A percentile compares a stretch with the other conserved stretches of the same genome.
These are phyloP conservation scores for Pseudogymnoascus sp. DNA, from an alignment of 2,329 filamentous ascomycete genomes.

Conservation along the genomic window DNA sequence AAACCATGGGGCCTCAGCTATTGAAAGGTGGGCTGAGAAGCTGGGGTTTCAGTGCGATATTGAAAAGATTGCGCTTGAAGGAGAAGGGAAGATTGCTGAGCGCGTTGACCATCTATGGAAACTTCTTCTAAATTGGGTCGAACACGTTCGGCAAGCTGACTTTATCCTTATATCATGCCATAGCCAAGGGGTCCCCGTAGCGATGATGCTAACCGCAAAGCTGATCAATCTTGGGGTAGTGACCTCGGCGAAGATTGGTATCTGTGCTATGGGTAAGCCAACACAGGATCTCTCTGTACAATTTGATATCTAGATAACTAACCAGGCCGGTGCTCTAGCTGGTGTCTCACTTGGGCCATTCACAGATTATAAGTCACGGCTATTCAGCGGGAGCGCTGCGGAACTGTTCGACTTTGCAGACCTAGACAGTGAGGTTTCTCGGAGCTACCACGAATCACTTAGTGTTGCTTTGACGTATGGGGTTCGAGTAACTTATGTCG, in stretches of 20 bases:
- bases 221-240: conserved; percentile 86
- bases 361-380: conserved; percentile 79
- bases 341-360: conserved; percentile 93
- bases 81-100: conserved; percentile 85
- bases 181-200: conserved; percentile 90
- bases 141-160: conserved; percentile 79
- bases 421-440: conserved; percentile 72
- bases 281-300: neutral
- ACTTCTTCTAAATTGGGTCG: conserved; percentile 87
- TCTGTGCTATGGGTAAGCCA: conserved; percentile 65
- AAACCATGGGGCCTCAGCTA: conserved; percentile 75
- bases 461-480: conserved; percentile 70
- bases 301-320: conserved; percentile 9
- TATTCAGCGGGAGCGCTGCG: conserved; percentile 83
- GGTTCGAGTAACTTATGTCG: conserved; percentile 77
- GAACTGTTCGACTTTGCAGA: conserved; percentile 93
- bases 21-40: conserved; percentile 71
- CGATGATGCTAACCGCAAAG: conserved; percentile 86
- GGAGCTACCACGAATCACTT: conserved; percentile 70
- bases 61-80: conserved; percentile 89
- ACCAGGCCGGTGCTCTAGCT: conserved; percentile 47
- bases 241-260: conserved; percentile 66
- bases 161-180: conserved; percentile 90
- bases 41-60: conserved; percentile 72
- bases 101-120: conserved; percentile 92